Percentiles rank a stretch among this genome's conserved stretches.
These are phyloP conservation scores for Yarrowia deformans DNA, from an alignment of 805 yeast genomes.

Conservation along the genomic window DNA sequence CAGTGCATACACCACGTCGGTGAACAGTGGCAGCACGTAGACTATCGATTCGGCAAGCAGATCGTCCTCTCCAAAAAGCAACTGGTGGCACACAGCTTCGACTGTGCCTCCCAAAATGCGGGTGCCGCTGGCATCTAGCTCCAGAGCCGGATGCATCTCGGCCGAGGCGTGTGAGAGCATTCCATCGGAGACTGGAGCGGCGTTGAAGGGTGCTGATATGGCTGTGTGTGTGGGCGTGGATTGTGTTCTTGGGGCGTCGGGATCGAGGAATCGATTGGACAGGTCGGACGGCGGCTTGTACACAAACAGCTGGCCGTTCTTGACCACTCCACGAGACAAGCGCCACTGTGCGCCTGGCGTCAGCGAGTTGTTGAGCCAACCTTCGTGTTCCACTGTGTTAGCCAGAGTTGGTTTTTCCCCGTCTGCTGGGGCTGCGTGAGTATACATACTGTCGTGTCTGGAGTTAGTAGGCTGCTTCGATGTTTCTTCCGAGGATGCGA, in stretches of 20 bases:
- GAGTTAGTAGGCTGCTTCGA: conserved; percentile 32
- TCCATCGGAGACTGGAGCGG: conserved; percentile 33
- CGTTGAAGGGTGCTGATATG: conserved; percentile 38
- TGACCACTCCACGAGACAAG: conserved; percentile 69
- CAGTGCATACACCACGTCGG: conserved; percentile 56
- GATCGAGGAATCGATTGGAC: conserved; percentile 42
- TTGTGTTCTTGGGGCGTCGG: conserved; percentile 26
- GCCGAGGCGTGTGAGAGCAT: conserved; percentile 42
- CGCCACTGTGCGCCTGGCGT: conserved; percentile 48
- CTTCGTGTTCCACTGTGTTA: conserved; percentile 39
- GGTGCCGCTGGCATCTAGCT: conserved; percentile 56
- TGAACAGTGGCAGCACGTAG: conserved; percentile 62
- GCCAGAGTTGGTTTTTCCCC: neutral
- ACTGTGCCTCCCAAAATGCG: conserved; percentile 62
- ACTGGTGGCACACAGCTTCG: conserved; percentile 79
- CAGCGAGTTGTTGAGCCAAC: conserved; percentile 38
- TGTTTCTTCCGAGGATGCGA: neutral
- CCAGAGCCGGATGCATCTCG: conserved; percentile 68
- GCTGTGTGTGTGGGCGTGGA: conserved; percentile 9
- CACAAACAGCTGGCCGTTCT: conserved; percentile 69
- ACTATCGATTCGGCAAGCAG: conserved; percentile 56
- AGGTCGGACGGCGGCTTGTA: conserved; percentile 64
- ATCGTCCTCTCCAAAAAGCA: conserved; percentile 60
- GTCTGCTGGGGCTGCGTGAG: neutral
- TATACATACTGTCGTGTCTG: conserved; percentile 36